Percentiles rank a stretch among this genome's conserved stretches.
These are phyloP conservation scores for Penicillium thymicola DNA, from an alignment of 2,329 filamentous ascomycete genomes.

Conservation along the genomic window DNA sequence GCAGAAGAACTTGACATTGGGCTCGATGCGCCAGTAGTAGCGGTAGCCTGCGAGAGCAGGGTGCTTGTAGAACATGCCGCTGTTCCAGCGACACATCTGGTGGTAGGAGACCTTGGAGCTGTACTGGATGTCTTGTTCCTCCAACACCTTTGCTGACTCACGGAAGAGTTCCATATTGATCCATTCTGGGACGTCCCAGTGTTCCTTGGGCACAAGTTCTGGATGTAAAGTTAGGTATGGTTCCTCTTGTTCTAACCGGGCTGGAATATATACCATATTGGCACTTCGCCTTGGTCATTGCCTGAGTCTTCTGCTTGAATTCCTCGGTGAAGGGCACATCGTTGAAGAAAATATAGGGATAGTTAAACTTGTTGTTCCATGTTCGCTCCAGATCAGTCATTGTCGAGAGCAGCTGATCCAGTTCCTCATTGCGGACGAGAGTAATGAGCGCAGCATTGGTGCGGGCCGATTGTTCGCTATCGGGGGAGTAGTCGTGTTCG, in stretches of 20 bases:
- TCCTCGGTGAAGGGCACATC: constrained; percentile 90
- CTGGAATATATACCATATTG: constrained; percentile 62
- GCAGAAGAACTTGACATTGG: constrained; percentile 99
- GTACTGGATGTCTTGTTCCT: constrained; percentile 86
- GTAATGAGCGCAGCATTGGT: constrained; percentile 92
- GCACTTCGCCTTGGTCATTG: constrained; percentile 82
- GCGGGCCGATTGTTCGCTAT: constrained; percentile 71
- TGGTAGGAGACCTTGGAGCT: constrained; percentile 87
- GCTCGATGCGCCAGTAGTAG: constrained; percentile 98
- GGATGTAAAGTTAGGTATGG: constrained; percentile 25
- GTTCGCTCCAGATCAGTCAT: constrained; percentile 91
- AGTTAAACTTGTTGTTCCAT: constrained; percentile 99
- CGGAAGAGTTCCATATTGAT: constrained; percentile 83
- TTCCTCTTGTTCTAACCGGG: constrained; percentile 13
- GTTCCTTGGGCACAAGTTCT: constrained; percentile 90
- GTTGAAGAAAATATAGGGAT: constrained; percentile 99
- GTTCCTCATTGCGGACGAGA: constrained; percentile 87
- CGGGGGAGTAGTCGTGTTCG: constrained; percentile 72
- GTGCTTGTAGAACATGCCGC: constrained; percentile 95
- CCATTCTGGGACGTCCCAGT: constrained; percentile 90
- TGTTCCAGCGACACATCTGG: constrained; percentile 99
- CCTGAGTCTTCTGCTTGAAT: constrained; percentile 79
- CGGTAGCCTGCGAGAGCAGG: constrained; percentile 76
- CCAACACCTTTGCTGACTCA: constrained; percentile 78
- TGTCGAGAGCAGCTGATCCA: constrained; percentile 76